phyloP scores from a whole-genome alignment of 495 filamentous ascomycete species.

The Penicillium malachiteum region DNA sequence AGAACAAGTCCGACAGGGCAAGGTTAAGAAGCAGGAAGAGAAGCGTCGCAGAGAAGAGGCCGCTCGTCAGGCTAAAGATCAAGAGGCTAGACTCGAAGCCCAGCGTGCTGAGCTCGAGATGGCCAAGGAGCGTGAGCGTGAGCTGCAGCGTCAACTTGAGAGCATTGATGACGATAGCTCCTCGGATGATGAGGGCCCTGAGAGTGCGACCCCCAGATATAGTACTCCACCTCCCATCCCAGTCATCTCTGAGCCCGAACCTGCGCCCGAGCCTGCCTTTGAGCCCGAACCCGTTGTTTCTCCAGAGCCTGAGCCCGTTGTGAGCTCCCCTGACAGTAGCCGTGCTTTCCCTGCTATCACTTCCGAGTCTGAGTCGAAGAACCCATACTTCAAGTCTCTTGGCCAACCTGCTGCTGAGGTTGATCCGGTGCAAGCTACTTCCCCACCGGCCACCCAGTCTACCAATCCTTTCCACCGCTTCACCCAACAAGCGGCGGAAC shows the following conservation, averaged over 20 bases:
- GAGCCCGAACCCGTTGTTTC: too few relatives aligned
- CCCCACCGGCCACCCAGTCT: constrained; percentile 49
- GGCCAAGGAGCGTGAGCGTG: constrained; percentile 81
- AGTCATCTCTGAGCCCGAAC: constrained; percentile 22
- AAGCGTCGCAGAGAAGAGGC: constrained; percentile 88
- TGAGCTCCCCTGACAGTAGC: constrained; percentile 29
- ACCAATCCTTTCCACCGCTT: constrained; percentile 97
- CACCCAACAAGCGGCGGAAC: constrained; percentile 47
- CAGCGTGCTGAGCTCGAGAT: constrained; percentile 92
- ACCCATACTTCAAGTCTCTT: constrained; percentile 74
- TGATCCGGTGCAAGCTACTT: constrained; percentile 14
- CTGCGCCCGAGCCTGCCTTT: constrained; percentile 42
- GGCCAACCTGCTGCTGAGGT: constrained; percentile 36
- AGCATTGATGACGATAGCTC: constrained; percentile 70
- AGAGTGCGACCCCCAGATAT: constrained; percentile 76
- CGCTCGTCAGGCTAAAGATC: constrained; percentile 79
- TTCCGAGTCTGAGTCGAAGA: constrained; percentile 54
- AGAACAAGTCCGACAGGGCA: constrained; percentile 89
- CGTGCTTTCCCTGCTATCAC: constrained; percentile 24
- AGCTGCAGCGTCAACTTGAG: constrained; percentile 84
- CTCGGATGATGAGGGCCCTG: constrained; percentile 83
- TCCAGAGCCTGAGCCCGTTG: constrained; percentile 31
- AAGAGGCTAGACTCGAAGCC: constrained; percentile 78
- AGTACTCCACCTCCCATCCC: constrained; percentile 58
- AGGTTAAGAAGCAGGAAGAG: constrained; percentile 96